Evolutionary conservation across 805 yeast species (phyloP).

Genomic region (Limtongia smithiae): DNA sequence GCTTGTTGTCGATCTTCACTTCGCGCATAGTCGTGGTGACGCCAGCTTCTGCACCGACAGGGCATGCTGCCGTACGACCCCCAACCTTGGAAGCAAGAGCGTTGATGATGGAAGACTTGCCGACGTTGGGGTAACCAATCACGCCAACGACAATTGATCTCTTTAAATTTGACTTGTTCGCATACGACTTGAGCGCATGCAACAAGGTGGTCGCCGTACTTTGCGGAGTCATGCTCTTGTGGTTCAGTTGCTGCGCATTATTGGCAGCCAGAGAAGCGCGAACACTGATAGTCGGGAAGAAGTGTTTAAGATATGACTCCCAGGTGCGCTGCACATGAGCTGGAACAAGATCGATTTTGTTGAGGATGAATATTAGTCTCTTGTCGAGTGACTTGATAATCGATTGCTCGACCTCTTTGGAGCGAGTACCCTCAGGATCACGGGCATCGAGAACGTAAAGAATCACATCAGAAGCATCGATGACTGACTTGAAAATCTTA

Average conservation of each 20-base stretch:
- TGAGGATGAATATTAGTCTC: slow-evolving; percentile 77
- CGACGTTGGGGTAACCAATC: slow-evolving; percentile 96
- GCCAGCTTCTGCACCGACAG: slow-evolving; percentile 97
- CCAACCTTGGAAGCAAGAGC: slow-evolving; percentile 74
- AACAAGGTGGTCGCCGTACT: slow-evolving; percentile 71
- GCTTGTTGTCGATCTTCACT: slow-evolving; percentile 84
- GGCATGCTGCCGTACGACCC: slow-evolving; percentile 61
- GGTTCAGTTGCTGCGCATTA: slow-evolving; percentile 62
- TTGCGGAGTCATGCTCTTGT: slow-evolving; percentile 63
- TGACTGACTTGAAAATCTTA: slow-evolving; percentile 87
- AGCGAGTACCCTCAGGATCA: slow-evolving; percentile 93
- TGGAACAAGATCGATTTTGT: slow-evolving; percentile 92
- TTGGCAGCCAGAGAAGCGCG: slow-evolving; percentile 64
- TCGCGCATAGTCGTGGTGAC: slow-evolving; percentile 90
- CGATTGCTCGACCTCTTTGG: slow-evolving; percentile 85
- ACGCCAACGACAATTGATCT: slow-evolving; percentile 92
- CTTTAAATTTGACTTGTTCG: slow-evolving; percentile 77
- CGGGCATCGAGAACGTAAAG: slow-evolving; percentile 95
- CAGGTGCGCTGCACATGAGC: slow-evolving; percentile 77
- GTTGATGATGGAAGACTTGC: slow-evolving; percentile 83
- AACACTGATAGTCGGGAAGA: slow-evolving; percentile 90
- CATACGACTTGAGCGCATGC: slow-evolving; percentile 79
- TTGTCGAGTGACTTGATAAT: slow-evolving; percentile 64
- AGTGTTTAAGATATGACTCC: slow-evolving; percentile 70
- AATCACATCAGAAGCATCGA: slow-evolving; percentile 86